These are phyloP conservation scores for Verticillium zaregamsianum DNA, from an alignment of 2,329 filamentous ascomycete species.

Conservation along the genomic window DNA sequence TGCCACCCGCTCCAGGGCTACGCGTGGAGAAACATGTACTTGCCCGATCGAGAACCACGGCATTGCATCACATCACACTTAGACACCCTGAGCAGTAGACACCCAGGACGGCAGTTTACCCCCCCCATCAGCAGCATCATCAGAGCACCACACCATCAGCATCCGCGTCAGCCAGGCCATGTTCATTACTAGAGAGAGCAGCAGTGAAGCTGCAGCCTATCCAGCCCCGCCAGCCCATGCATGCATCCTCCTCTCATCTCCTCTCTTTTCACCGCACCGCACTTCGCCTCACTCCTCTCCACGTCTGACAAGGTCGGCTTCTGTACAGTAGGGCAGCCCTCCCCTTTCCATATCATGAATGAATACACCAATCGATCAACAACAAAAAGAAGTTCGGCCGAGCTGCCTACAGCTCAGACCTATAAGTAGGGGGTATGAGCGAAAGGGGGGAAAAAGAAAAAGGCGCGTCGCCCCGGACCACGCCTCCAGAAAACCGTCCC, in stretches of 20 bases:
- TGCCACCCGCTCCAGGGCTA: too few relatives aligned
- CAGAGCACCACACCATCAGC: background rate
- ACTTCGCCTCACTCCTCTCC: background rate
- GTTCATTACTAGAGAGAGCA: background rate
- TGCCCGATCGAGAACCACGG: background rate
- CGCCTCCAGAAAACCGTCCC: conserved; percentile 3
- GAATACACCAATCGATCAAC: background rate
- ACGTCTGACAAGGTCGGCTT: background rate
- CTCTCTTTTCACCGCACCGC: too few relatives aligned
- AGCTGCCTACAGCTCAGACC: background rate
- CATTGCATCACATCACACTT: background rate
- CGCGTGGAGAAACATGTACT: background rate
- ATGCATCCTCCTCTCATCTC: background rate
- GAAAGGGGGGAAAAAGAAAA: conserved; percentile 10
- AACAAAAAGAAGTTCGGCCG: background rate
- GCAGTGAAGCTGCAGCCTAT: background rate
- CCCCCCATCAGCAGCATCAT: background rate
- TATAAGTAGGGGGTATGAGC: conserved; percentile 4
- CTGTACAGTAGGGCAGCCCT: background rate
- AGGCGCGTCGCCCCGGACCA: conserved; percentile 5
- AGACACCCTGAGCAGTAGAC: background rate
- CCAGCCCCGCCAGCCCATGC: background rate
- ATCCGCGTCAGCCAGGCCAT: background rate
- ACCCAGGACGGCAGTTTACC: too few relatives aligned
- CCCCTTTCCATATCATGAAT: background rate